Conservation (phyloP, 148 eudicot species). For the Dianthus caryophyllus region DNA sequence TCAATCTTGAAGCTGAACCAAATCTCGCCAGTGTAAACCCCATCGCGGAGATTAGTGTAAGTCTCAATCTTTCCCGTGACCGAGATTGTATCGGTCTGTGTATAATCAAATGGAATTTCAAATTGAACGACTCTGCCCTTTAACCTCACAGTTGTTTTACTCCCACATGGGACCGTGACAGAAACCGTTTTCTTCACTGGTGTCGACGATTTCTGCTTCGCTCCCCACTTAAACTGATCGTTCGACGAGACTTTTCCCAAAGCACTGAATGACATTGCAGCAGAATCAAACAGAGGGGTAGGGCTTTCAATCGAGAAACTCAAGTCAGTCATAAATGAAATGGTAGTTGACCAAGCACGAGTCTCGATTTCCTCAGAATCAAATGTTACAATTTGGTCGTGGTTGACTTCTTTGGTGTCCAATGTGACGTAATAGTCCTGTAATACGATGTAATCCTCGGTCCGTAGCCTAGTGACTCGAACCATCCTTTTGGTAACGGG, state of each 20-base stretch:
- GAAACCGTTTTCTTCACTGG: not conserved
- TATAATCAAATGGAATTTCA: conserved; percentile 3
- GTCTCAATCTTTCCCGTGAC: not conserved
- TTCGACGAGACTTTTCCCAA: not conserved
- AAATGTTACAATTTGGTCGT: not conserved
- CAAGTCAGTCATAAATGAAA: not conserved
- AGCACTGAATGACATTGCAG: not conserved
- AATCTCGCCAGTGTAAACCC: not conserved
- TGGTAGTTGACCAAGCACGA: not conserved
- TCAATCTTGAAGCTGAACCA: not conserved
- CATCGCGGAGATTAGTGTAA: conserved; percentile 1
- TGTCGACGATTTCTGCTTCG: not conserved
- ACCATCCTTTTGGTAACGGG: not conserved
- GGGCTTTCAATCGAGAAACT: not conserved
- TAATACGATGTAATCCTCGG: not conserved
- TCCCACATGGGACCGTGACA: not conserved
- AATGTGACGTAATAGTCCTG: not conserved
- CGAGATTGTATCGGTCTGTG: not conserved
- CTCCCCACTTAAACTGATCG: not conserved
- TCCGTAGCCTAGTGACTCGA: not conserved
- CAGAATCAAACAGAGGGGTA: not conserved
- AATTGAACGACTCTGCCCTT: not conserved
- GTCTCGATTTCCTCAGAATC: not conserved
- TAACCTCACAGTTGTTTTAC: not conserved
- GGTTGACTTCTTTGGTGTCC: not conserved